A percentile compares a stretch with the other conserved stretches of the same genome.
Evolutionary conservation across 2,329 filamentous ascomycete genomes (phyloP).

Genomic region (Phyllosticta capitalensis): DNA sequence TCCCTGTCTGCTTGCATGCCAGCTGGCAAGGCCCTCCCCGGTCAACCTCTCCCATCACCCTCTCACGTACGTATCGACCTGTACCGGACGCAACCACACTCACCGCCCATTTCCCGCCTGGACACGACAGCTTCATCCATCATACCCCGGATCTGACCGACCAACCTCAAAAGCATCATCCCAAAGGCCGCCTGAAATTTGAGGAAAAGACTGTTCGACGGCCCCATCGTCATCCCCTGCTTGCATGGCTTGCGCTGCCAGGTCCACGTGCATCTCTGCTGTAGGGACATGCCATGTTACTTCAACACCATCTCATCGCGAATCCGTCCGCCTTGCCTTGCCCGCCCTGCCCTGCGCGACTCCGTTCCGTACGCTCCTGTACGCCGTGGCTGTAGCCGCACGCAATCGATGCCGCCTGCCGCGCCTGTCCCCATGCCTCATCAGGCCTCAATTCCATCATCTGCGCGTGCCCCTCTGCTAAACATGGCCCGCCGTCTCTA

Average conservation of each 20-base stretch:
- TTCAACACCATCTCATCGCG: neutral
- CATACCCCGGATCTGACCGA: neutral
- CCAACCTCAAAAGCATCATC: too few relatives aligned
- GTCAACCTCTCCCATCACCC: neutral
- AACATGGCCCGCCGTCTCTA: neutral
- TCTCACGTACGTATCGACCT: neutral
- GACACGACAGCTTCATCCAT: neutral
- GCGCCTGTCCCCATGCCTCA: neutral
- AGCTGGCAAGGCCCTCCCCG: neutral
- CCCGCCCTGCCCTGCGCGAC: neutral
- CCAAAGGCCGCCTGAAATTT: too few relatives aligned
- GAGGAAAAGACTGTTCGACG: neutral
- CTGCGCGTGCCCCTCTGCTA: neutral
- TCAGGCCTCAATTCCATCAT: neutral
- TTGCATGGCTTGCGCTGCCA: neutral
- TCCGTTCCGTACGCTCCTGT: neutral
- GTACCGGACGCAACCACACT: neutral
- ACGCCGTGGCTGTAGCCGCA: neutral
- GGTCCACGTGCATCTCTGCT: neutral
- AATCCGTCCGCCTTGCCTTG: neutral
- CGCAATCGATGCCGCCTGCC: neutral
- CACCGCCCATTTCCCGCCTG: neutral
- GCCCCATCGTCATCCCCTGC: neutral
- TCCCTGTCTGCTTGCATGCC: neutral
- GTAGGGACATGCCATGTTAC: neutral